These are phyloP conservation scores for Conoideocrella luteorostrata DNA, from an alignment of 2,329 filamentous ascomycete genomes.

Conservation along the genomic window DNA sequence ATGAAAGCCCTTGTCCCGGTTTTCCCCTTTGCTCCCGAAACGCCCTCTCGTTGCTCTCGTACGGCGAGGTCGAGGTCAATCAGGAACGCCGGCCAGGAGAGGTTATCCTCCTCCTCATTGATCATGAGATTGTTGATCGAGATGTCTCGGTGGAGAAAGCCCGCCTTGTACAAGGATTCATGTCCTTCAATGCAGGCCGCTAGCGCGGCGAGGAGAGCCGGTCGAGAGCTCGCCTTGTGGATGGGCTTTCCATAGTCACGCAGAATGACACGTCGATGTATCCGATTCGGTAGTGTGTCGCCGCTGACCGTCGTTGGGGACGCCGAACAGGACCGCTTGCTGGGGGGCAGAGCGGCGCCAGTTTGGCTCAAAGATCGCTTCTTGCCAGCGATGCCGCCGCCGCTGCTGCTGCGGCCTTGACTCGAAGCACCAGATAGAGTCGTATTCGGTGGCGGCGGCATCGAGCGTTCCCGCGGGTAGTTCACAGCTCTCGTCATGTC, in stretches of 20 bases:
- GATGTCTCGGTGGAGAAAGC: slow-evolving; percentile 37
- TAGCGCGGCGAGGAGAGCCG: slow-evolving; percentile 28
- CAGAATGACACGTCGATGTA: slow-evolving; percentile 35
- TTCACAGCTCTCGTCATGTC: slow-evolving; percentile 25
- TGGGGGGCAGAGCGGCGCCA: slow-evolving; percentile 17
- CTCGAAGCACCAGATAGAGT: slow-evolving; percentile 6
- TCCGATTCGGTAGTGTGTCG: no score
- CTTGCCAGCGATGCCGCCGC: no score
- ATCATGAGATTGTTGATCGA: slow-evolving; percentile 41
- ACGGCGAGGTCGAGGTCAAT: slow-evolving; percentile 37
- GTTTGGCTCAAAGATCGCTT: slow-evolving; percentile 25
- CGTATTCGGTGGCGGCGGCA: no score
- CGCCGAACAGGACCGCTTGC: slow-evolving; percentile 24
- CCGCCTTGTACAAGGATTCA: slow-evolving; percentile 26
- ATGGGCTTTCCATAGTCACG: slow-evolving; percentile 34
- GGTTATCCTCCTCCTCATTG: slow-evolving; percentile 34
- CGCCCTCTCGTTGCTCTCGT: slow-evolving; percentile 21
- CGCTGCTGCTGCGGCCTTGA: no score
- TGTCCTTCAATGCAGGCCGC: slow-evolving; percentile 31
- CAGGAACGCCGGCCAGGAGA: slow-evolving; percentile 31
- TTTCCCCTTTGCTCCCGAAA: slow-evolving; percentile 34
- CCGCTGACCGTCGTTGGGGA: slow-evolving; percentile 23
- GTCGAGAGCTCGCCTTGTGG: slow-evolving; percentile 32
- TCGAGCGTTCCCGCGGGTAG: no score
- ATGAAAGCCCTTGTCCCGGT: slow-evolving; percentile 40